These are phyloP conservation scores for Tricholoma hemisulphureum DNA, from an alignment of 768 basidiomycete species.

Conservation along the genomic window DNA sequence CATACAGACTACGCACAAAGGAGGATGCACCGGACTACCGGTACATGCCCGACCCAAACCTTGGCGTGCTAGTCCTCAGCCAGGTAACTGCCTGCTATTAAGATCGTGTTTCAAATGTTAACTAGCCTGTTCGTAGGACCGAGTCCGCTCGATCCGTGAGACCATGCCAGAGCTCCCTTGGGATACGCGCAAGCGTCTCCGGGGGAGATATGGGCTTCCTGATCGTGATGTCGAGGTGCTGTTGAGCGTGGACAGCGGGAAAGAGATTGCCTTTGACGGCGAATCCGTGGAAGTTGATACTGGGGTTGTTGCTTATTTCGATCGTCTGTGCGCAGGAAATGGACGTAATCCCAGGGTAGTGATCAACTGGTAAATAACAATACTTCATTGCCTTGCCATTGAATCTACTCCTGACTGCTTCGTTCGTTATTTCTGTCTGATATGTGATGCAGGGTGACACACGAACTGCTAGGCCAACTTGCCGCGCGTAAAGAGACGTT, in stretches of 20 bases:
- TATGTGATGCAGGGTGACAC: slow-evolving; percentile 65
- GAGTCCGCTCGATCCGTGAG: slow-evolving; percentile 50
- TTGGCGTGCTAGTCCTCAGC: slow-evolving; percentile 68
- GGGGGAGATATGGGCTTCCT: slow-evolving; percentile 45
- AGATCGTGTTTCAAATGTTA: neutral
- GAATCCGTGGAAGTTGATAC: slow-evolving; percentile 23
- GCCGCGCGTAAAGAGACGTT: slow-evolving; percentile 52
- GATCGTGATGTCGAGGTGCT: slow-evolving; percentile 73
- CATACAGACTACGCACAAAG: slow-evolving; percentile 81
- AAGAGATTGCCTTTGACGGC: slow-evolving; percentile 64
- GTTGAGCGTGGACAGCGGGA: slow-evolving; percentile 65
- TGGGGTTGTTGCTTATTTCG: slow-evolving; percentile 79
- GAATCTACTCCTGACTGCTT: neutral
- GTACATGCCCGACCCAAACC: slow-evolving; percentile 97
- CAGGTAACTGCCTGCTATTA: slow-evolving; percentile 32
- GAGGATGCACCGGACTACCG: slow-evolving; percentile 95
- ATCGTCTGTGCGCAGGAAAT: slow-evolving; percentile 47
- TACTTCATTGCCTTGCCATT: slow-evolving; percentile 9
- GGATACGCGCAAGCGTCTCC: slow-evolving; percentile 56
- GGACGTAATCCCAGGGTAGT: slow-evolving; percentile 66
- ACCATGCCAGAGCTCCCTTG: slow-evolving; percentile 78
- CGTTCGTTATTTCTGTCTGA: slow-evolving; percentile 7
- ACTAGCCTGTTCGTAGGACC: slow-evolving; percentile 44
- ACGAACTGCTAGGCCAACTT: slow-evolving; percentile 83
- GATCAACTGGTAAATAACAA: slow-evolving; percentile 72